These are phyloP conservation scores for Saccharomycopsis malanga DNA, from an alignment of 805 yeast species.

Conservation along the genomic window DNA sequence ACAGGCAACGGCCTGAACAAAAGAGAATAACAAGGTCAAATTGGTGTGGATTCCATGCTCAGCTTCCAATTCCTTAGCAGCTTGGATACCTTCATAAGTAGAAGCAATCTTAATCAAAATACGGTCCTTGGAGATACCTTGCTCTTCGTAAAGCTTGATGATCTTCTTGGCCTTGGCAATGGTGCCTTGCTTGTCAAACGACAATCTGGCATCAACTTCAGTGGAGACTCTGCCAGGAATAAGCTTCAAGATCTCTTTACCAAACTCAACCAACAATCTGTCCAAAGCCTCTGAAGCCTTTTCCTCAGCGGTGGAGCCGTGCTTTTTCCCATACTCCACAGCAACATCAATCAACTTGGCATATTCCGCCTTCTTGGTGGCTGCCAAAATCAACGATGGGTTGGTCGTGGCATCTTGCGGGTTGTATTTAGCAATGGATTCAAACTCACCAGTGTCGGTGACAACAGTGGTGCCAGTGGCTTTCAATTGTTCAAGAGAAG, in stretches of 20 bases:
- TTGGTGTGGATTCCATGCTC: slow-evolving; percentile 90
- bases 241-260: slow-evolving; percentile 83
- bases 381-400: slow-evolving; percentile 95
- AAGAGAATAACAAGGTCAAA: slow-evolving; percentile 91
- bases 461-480: slow-evolving; percentile 95
- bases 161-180: slow-evolving; percentile 88
- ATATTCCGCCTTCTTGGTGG: slow-evolving; percentile 84
- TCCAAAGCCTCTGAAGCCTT: slow-evolving; percentile 85
- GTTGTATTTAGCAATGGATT: slow-evolving; percentile 92
- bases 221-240: slow-evolving; percentile 99
- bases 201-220: slow-evolving; percentile 97
- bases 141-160: slow-evolving; percentile 76
- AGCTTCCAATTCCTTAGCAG: slow-evolving; percentile 90
- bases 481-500: slow-evolving; percentile 87
- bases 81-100: slow-evolving; percentile 99
- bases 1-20: slow-evolving; percentile 96
- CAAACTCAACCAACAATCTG: slow-evolving; percentile 90
- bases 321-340: slow-evolving; percentile 50
- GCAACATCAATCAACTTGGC: slow-evolving; percentile 87
- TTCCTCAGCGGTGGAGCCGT: slow-evolving; percentile 35
- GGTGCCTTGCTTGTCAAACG: slow-evolving; percentile 92
- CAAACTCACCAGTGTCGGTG: slow-evolving; percentile 98
- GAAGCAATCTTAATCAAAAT: slow-evolving; percentile 94
- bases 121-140: slow-evolving; percentile 84
- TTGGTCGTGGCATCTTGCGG: slow-evolving; percentile 99